Percentiles rank a stretch among this genome's conserved stretches.
Evolutionary conservation across 164 flowering plant species (phyloP).

Genomic region (Dillenia suffruticosa): DNA sequence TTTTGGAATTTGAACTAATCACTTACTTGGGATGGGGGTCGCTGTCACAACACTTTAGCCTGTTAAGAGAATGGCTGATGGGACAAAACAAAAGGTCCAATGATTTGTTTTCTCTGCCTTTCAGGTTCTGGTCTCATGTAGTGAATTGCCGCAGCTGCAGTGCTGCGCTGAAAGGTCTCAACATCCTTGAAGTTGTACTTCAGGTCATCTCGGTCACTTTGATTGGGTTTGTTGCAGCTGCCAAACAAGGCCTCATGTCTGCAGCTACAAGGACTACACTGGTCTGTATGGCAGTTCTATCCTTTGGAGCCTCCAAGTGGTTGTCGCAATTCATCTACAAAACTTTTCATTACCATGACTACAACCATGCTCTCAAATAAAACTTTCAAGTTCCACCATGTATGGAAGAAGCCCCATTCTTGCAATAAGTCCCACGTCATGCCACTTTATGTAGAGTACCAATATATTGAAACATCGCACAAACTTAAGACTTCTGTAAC

Average conservation of each 20-base stretch:
- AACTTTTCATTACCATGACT: slow-evolving; percentile 67
- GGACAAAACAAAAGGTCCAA: no score
- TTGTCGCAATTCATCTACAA: slow-evolving; percentile 67
- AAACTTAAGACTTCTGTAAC: no score
- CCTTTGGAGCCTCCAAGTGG: slow-evolving; percentile 66
- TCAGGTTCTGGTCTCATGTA: slow-evolving; percentile 84
- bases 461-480: no score
- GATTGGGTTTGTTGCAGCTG: slow-evolving; percentile 58
- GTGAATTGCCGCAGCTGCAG: slow-evolving; percentile 84
- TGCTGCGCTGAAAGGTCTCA: slow-evolving; percentile 53
- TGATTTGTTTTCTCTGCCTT: neutral
- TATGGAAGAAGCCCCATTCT: no score
- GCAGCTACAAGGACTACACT: slow-evolving; percentile 32
- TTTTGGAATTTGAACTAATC: no score
- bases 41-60: no score
- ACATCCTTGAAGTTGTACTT: slow-evolving; percentile 44
- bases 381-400: no score
- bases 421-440: no score
- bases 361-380: slow-evolving; percentile 46
- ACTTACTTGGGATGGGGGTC: no score
- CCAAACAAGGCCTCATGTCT: slow-evolving; percentile 37
- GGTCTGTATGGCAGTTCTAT: slow-evolving; percentile 41
- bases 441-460: no score
- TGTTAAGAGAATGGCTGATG: no score
- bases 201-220: slow-evolving; percentile 53